These are phyloP conservation scores for Vicia sativa DNA, from an alignment of 306 rosid species.

Conservation along the genomic window DNA sequence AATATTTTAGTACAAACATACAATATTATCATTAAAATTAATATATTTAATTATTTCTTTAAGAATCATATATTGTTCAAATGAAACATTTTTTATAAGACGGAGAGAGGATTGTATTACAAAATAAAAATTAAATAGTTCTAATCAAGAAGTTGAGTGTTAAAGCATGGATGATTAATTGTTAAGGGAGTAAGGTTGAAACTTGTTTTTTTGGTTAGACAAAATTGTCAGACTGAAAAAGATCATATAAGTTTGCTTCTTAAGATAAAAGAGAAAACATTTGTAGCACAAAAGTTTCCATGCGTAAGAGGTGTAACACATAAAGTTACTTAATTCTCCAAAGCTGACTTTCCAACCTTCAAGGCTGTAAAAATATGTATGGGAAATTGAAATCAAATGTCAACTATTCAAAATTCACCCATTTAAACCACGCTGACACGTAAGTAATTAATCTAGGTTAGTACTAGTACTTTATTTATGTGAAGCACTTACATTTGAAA, in stretches of 20 bases:
- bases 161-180: not conserved
- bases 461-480: no score
- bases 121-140: no score
- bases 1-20: no score
- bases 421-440: no score
- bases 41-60: no score
- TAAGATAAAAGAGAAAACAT: slow-evolving; percentile 1
- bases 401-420: no score
- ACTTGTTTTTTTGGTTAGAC: slow-evolving; percentile 34
- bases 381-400: slow-evolving; percentile 18
- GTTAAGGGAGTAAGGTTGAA: slow-evolving; percentile 33
- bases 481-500: no score
- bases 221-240: slow-evolving; percentile 44
- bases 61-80: no score
- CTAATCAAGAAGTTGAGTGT: slow-evolving; percentile 9
- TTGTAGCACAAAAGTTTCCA: slow-evolving; percentile 15
- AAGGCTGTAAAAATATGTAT: slow-evolving; percentile 30
- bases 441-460: no score
- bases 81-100: no score
- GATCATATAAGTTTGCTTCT: slow-evolving; percentile 22
- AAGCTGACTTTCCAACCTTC: slow-evolving; percentile 34
- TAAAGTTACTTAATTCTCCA: slow-evolving; percentile 31
- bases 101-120: no score
- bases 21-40: no score
- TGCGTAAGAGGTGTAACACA: slow-evolving; percentile 28